Conservation (phyloP, 192 early-diverging fungal genomes). For the Rhizophagus clarus region DNA sequence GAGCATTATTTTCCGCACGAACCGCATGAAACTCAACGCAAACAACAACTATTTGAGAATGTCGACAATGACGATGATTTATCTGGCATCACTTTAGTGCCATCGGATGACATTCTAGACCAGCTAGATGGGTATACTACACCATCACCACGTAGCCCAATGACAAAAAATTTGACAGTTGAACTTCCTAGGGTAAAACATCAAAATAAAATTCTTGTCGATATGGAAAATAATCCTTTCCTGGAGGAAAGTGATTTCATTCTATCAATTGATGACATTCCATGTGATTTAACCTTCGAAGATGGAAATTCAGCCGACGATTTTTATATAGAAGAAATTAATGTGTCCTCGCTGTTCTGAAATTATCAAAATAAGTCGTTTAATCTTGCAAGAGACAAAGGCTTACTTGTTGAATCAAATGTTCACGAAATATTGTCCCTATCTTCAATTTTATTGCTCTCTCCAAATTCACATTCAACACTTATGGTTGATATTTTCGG, state of each 20-base stretch:
- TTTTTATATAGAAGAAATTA: background rate
- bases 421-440: conserved; percentile 18
- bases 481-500: conserved; percentile 14
- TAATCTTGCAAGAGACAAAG: background rate
- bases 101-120: too few species aligned
- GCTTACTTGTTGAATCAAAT: conserved; percentile 19
- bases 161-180: background rate
- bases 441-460: conserved; percentile 12
- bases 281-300: background rate
- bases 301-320: background rate
- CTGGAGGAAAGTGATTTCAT: background rate
- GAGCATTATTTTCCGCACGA: too few species aligned
- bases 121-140: background rate
- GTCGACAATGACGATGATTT: too few species aligned
- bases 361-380: background rate
- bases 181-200: too few species aligned
- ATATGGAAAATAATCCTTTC: background rate
- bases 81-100: too few species aligned
- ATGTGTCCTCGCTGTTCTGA: conserved; percentile 5
- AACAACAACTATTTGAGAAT: too few species aligned
- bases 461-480: background rate
- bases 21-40: too few species aligned
- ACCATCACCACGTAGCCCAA: background rate
- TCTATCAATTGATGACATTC: background rate
- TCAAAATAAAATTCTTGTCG: too few species aligned